Percentiles rank a stretch among this genome's conserved stretches.
These are phyloP conservation scores for Auricularia cornea DNA, from an alignment of 768 basidiomycete species.

Conservation along the genomic window DNA sequence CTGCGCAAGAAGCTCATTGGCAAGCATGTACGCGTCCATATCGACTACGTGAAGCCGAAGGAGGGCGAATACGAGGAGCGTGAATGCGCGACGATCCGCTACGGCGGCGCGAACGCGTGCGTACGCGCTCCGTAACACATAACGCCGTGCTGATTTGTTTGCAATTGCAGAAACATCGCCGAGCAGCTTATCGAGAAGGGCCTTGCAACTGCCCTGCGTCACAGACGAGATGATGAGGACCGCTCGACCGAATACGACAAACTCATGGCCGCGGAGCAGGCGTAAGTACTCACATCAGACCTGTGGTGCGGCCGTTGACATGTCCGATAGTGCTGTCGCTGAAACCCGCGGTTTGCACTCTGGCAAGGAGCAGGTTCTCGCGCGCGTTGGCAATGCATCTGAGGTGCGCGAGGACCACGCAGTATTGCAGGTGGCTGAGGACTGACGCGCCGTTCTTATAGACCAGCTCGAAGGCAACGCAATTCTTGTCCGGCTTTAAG, in stretches of 20 bases:
- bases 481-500: conserved; percentile 89
- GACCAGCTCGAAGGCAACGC: conserved; percentile 65
- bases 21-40: conserved; percentile 68
- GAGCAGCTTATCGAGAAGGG: conserved; percentile 94
- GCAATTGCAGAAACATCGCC: conserved; percentile 62
- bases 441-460: conserved; percentile 20
- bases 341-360: conserved; percentile 85
- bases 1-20: conserved; percentile 88
- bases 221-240: conserved; percentile 92
- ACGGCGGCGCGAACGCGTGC: conserved; percentile 72
- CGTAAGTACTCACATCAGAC: conserved; percentile 39
- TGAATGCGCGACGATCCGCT: conserved; percentile 84
- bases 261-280: conserved; percentile 88
- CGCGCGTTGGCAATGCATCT: conserved; percentile 81
- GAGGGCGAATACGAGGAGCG: conserved; percentile 94
- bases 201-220: conserved; percentile 79
- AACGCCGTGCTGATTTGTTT: conserved; percentile 3
- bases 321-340: conserved; percentile 51
- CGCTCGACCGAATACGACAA: conserved; percentile 95
- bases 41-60: conserved; percentile 85
- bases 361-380: conserved; percentile 75
- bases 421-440: background rate
- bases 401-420: conserved; percentile 44
- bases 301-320: background rate
- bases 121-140: conserved; percentile 20